Evolutionary conservation across 768 basidiomycete species (phyloP), one percentile per base, ranked within the genome.

Genomic region (Rhodotorula babjevae): DNA sequence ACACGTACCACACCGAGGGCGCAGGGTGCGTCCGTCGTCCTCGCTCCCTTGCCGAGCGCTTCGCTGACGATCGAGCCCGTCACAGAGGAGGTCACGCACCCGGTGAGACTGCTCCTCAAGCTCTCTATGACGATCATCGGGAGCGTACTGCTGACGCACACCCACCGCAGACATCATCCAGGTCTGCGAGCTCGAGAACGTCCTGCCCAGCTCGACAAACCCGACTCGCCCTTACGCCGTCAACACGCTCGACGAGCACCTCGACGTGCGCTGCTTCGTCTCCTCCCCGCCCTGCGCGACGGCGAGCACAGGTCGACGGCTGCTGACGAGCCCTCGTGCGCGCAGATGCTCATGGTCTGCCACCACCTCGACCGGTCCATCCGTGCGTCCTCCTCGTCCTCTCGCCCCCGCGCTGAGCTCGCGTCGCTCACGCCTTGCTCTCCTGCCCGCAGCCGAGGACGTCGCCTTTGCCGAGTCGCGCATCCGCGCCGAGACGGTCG

Each of bases 341-440:
- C 42, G 8, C 77, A 96, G 94, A 99, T 98, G 96, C 84, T 98
- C 33, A 97, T 98, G 93, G 93, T 97, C n/a, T 96, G 93, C 81
- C 95, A 99, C 80, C 95, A 99, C 81, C 86, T 99, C 67, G 92
- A 96, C 82, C 87, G 84, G 76, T 86, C 65, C 1, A 72, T 74
- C 57, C 72, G 66, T 70, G 7, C 49, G 69, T 53, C 8, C 11
- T 3, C n/a, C 40, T 15, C 18, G 11, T 15, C 27, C 18, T 31
- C 3, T 3, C 15, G 12, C 23, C 31, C 61, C 31, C 47, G 55
- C 23, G 36, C 69, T 11, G 27, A 46, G 36, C 47, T 31, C 33
- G 40, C 65, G n/a, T 55, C 21, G 15, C 61, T 42, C 42, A 29
- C 50, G 19, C 29, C 18, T 42, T 36, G 10, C 11, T 4, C 63